These are phyloP conservation scores for Orbilia quercus DNA, from an alignment of 2,329 filamentous ascomycete species.

Conservation along the genomic window DNA sequence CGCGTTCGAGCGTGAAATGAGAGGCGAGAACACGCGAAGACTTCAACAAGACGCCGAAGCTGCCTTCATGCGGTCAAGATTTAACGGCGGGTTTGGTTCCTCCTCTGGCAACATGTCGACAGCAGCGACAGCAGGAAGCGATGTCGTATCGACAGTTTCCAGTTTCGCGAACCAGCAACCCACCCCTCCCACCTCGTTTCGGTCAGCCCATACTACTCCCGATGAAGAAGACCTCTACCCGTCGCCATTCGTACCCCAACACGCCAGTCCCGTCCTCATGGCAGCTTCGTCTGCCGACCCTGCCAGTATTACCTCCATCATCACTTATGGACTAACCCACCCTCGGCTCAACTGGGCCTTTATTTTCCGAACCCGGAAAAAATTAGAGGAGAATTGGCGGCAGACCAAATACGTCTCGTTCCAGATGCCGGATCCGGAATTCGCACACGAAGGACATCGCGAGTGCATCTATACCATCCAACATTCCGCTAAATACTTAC, in stretches of 20 bases:
- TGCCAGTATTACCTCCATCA: slow-evolving; percentile 61
- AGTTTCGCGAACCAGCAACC: slow-evolving; percentile 63
- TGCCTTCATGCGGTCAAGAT: slow-evolving; percentile 44
- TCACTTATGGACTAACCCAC: slow-evolving; percentile 68
- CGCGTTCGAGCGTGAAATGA: slow-evolving; percentile 72
- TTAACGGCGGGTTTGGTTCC: slow-evolving; percentile 20
- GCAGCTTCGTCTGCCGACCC: slow-evolving; percentile 46
- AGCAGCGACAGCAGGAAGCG: slow-evolving; percentile 38
- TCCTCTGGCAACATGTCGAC: slow-evolving; percentile 41
- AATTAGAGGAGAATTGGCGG: slow-evolving; percentile 91
- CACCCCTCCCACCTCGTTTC: slow-evolving; percentile 48
- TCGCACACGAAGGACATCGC: slow-evolving; percentile 82
- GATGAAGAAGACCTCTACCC: slow-evolving; percentile 53
- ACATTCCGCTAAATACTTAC: slow-evolving; percentile 83
- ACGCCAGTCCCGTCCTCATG: slow-evolving; percentile 34
- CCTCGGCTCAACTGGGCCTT: slow-evolving; percentile 89
- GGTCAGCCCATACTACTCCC: slow-evolving; percentile 40
- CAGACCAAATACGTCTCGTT: slow-evolving; percentile 84
- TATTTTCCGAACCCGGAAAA: slow-evolving; percentile 85
- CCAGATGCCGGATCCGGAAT: slow-evolving; percentile 84
- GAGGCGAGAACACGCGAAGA: slow-evolving; percentile 62
- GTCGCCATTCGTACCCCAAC: slow-evolving; percentile 29
- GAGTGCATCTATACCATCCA: slow-evolving; percentile 97
- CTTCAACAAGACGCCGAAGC: slow-evolving; percentile 47
- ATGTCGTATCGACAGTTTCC: slow-evolving; percentile 60